phyloP scores from a whole-genome alignment of 1,284 basidiomycete species.

The Sparassis latifolia region DNA sequence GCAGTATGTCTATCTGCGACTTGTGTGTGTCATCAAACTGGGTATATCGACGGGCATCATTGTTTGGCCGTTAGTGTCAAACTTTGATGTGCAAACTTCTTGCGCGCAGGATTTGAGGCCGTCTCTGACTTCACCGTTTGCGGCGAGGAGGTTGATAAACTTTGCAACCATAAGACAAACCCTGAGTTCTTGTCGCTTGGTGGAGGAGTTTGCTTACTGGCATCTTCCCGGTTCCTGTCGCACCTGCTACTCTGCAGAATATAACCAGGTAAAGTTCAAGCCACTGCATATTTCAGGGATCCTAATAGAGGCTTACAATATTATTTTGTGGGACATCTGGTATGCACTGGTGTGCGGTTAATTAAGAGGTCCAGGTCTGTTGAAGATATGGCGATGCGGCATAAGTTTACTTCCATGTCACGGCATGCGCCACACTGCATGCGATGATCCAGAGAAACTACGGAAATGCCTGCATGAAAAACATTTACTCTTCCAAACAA shows the following conservation, averaged over 20 bases:
- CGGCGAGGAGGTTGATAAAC: slow-evolving; percentile 20
- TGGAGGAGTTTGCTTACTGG: not conserved
- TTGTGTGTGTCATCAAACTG: slow-evolving; percentile 34
- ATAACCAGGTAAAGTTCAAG: not conserved
- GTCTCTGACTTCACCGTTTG: slow-evolving; percentile 7
- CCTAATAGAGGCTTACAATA: not conserved
- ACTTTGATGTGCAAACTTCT: slow-evolving; percentile 9
- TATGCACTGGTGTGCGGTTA: not conserved
- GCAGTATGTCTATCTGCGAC: slow-evolving; percentile 33
- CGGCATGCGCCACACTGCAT: too few species aligned
- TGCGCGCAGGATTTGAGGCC: slow-evolving; percentile 16
- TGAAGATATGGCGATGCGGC: not conserved
- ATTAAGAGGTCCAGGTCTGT: not conserved
- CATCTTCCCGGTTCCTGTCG: not conserved
- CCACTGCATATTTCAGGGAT: not conserved
- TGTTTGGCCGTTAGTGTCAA: slow-evolving; percentile 1
- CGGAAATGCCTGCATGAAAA: too few species aligned
- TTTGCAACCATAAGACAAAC: not conserved
- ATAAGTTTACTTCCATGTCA: not conserved
- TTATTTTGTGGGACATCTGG: not conserved
- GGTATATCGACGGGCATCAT: slow-evolving; percentile 28
- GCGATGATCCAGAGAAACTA: too few species aligned
- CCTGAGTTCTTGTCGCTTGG: not conserved
- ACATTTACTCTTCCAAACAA: too few species aligned
- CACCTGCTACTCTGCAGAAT: not conserved